Conservation (phyloP, 495 filamentous ascomycete genomes). For the Haplographium delicatum region DNA sequence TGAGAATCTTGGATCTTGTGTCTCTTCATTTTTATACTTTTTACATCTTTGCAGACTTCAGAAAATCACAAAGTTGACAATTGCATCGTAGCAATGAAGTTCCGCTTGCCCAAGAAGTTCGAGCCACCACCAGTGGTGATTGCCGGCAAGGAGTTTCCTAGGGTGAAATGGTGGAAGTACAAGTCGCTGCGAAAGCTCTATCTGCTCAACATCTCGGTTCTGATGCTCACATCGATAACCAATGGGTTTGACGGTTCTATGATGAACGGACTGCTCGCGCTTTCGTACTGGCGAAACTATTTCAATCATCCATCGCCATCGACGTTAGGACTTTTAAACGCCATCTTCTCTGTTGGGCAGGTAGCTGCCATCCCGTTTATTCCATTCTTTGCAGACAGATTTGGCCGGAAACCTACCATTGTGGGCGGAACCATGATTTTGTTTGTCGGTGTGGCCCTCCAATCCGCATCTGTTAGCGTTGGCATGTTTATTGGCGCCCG, state of each 20-base stretch:
- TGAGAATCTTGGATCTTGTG: too few relatives aligned
- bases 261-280: conserved; percentile 11
- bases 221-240: conserved; percentile 3
- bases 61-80: too few relatives aligned
- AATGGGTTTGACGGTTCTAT: conserved; percentile 23
- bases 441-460: conserved; percentile 11
- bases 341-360: conserved; percentile 19
- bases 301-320: conserved; percentile 12
- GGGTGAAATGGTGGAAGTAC: conserved; percentile 28
- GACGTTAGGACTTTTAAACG: conserved; percentile 20
- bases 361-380: conserved; percentile 14
- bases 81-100: too few relatives aligned
- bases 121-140: too few relatives aligned
- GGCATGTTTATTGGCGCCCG: conserved; percentile 15
- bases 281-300: neutral
- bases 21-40: too few relatives aligned
- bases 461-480: conserved; percentile 4
- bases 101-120: too few relatives aligned
- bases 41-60: too few relatives aligned
- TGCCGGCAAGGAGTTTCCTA: conserved; percentile 24
- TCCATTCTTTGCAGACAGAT: conserved; percentile 14
- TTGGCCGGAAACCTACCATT: conserved; percentile 15
- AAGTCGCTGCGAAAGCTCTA: conserved; percentile 26
- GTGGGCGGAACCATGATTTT: conserved; percentile 11
- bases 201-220: neutral